These are phyloP conservation scores for Kuraishia capsulata DNA, from an alignment of 805 yeast species.

Conservation along the genomic window DNA sequence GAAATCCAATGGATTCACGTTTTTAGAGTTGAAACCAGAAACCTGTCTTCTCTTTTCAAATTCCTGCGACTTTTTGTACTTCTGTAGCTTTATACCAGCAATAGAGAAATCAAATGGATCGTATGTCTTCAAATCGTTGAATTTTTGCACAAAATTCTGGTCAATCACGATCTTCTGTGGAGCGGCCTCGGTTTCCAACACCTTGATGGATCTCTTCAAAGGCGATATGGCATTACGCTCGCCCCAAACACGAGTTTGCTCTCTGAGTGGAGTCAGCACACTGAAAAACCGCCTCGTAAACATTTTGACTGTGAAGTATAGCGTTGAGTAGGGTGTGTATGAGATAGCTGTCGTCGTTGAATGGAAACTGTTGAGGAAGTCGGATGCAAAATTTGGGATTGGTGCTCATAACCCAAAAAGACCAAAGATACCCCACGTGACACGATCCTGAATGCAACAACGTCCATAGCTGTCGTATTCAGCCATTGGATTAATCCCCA, in stretches of 20 bases:
- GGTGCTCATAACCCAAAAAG: too few relatives aligned
- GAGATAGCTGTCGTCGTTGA: too few relatives aligned
- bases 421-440: too few relatives aligned
- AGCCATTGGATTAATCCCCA: too few relatives aligned
- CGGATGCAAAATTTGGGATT: too few relatives aligned
- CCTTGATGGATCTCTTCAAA: constrained; percentile 4
- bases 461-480: too few relatives aligned
- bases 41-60: constrained; percentile 11
- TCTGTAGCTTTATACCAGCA: constrained; percentile 44
- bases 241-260: constrained; percentile 9
- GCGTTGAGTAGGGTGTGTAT: not conserved
- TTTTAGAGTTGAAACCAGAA: constrained; percentile 24
- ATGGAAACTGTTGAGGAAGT: too few relatives aligned
- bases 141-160: constrained; percentile 32
- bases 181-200: constrained; percentile 10
- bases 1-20: constrained; percentile 58
- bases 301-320: not conserved
- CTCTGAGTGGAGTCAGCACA: not conserved
- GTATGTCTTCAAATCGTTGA: constrained; percentile 46
- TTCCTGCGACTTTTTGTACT: constrained; percentile 16
- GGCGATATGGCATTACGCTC: constrained; percentile 10
- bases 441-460: too few relatives aligned
- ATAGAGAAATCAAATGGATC: constrained; percentile 78
- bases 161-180: constrained; percentile 17
- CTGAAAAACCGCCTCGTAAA: not conserved